Base-by-base conservation (phyloP, 2,329 filamentous ascomycete species). In the Periconia sp. region DNA sequence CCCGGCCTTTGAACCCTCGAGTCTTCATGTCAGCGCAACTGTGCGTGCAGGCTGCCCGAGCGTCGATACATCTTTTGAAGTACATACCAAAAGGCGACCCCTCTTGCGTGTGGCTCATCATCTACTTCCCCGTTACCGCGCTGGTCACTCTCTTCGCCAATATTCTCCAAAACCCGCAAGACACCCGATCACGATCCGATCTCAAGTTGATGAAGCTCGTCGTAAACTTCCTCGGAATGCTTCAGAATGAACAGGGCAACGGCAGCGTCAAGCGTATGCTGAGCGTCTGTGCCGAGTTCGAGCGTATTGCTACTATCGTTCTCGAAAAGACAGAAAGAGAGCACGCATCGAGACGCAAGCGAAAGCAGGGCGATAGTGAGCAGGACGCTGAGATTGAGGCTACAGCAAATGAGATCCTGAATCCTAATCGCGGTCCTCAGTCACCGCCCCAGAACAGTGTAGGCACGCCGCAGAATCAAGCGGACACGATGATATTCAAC, bases 51-150 rank as follows among this genome's bases (percentile, higher is more conserved):
- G 92, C 94, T 12, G 94, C 94, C 2, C 80, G 94, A 58, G 92
- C 92, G 2, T 95, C 91, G 3, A 96, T 99, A 44, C 89, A 94
- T 47, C 73, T 99, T 29, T 85, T 99, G 51, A 95, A 95, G 70
- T 97, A 97, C 68, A 91, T 97, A 34, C 94, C 94, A 0, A 91
- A 96, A 65, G 92, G 92, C 32, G 94, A 99, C 66, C 92, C 92
- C 64, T 87, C 89, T 35, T 96, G 91, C 70, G 92, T 97, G 38
- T 99, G 94, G 92, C 81, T 99, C 64, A 89, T 96, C 54, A 76
- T 97, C 9, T 99, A 99, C 71, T 99, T 96, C 72, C 94, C 94
- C 0, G 92, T 99, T 7, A 95, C 94, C 0, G 89, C 94, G 1
- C 81, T 97, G 4, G 91, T 99, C 31, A 97, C 94, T 0, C 76